Conservation (phyloP, 495 filamentous ascomycete genomes). For the Bathelium albidoporum region DNA sequence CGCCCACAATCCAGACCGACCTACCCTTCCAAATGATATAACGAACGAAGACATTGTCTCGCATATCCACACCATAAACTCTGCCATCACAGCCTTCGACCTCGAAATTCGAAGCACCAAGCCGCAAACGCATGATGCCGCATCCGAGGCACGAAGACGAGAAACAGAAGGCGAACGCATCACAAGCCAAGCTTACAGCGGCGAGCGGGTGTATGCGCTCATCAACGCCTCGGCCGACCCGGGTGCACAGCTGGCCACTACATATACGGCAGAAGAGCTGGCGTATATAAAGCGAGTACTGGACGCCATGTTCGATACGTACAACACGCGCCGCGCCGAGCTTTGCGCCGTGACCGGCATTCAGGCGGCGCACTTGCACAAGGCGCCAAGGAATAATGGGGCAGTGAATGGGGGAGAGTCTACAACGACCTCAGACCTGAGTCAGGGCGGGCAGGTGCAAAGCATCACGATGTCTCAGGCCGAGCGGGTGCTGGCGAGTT, state of each 20-base stretch:
- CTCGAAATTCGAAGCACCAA: constrained; percentile 68
- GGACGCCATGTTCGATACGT: constrained; percentile 81
- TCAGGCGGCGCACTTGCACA: constrained; percentile 58
- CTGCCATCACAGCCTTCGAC: constrained; percentile 66
- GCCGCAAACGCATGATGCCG: constrained; percentile 43
- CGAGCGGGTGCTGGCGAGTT: constrained; percentile 53
- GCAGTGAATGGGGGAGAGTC: constrained; percentile 11
- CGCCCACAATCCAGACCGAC: constrained; percentile 38
- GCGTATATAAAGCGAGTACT: constrained; percentile 79
- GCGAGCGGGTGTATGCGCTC: constrained; percentile 51
- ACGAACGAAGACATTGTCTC: constrained; percentile 56
- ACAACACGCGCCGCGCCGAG: constrained; percentile 67
- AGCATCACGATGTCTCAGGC: constrained; percentile 68
- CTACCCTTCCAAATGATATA: constrained; percentile 45
- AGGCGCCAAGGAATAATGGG: constrained; percentile 30
- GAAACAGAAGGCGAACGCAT: not conserved
- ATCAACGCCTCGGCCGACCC: constrained; percentile 84
- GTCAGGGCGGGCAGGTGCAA: constrained; percentile 16
- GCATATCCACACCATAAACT: constrained; percentile 60
- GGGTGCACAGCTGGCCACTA: constrained; percentile 78
- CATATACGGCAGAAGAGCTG: constrained; percentile 72
- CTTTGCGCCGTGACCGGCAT: constrained; percentile 68
- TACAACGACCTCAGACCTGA: not conserved
- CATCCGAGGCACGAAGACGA: not conserved
- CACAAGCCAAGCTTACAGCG: not conserved